These are phyloP conservation scores for Phtheirospermum japonicum DNA, from an alignment of 257 asterid species.

Conservation along the genomic window DNA sequence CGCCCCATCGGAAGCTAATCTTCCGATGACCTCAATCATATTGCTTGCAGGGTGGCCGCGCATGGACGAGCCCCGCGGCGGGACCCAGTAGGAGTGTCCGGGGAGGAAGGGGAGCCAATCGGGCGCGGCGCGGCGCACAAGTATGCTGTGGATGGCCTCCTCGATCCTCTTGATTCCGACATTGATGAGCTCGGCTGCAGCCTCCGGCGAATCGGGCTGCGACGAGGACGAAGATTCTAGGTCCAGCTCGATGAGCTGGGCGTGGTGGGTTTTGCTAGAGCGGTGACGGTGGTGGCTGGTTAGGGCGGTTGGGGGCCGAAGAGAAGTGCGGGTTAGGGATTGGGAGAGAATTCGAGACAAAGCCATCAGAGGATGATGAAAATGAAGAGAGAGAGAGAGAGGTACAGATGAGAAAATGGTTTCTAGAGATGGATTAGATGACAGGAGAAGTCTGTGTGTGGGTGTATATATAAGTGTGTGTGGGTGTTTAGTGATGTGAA, in stretches of 20 bases:
- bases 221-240: constrained; percentile 33
- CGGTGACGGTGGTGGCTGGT: constrained; percentile 37
- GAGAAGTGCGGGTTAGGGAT: constrained; percentile 29
- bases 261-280: constrained; percentile 36
- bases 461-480: no score
- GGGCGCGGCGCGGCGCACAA: constrained; percentile 45
- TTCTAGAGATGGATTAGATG: no score
- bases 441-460: not conserved
- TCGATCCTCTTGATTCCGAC: constrained; percentile 36
- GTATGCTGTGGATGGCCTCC: constrained; percentile 39
- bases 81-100: constrained; percentile 44
- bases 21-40: constrained; percentile 32
- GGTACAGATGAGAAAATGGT: not conserved
- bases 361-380: constrained; percentile 22
- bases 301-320: constrained; percentile 27
- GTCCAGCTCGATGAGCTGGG: constrained; percentile 38
- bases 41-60: constrained; percentile 21
- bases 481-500: no score
- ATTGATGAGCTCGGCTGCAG: constrained; percentile 31
- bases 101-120: constrained; percentile 47
- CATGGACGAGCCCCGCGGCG: constrained; percentile 30
- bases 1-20: constrained; percentile 12
- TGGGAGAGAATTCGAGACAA: constrained; percentile 36
- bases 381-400: not conserved
- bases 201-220: constrained; percentile 35